phyloP scores from a whole-genome alignment of 2,329 filamentous ascomycete species.

The Penicillium thymicola region DNA sequence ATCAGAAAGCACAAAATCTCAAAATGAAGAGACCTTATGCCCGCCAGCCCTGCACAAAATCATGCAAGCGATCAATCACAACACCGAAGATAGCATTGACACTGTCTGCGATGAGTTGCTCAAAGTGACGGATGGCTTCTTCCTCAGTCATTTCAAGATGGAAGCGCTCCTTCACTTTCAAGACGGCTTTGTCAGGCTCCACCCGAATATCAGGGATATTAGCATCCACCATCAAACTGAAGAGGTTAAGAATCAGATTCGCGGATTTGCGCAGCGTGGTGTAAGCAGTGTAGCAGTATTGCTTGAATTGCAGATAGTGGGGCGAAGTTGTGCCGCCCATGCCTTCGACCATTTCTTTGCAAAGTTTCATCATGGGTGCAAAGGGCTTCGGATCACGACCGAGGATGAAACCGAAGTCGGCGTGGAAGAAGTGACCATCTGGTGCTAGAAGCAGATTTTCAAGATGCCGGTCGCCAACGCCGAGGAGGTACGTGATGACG shows the following conservation, averaged over 20 bases:
- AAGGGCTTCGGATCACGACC: constrained; percentile 97
- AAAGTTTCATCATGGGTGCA: constrained; percentile 93
- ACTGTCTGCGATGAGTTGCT: constrained; percentile 85
- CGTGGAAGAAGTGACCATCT: constrained; percentile 94
- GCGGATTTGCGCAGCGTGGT: constrained; percentile 84
- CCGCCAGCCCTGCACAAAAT: constrained; percentile 86
- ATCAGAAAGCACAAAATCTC: not conserved
- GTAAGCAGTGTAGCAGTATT: constrained; percentile 94
- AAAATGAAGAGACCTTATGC: constrained; percentile 45
- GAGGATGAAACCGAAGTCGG: constrained; percentile 96
- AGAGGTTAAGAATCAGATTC: constrained; percentile 89
- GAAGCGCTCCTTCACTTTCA: constrained; percentile 93
- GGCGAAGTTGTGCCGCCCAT: constrained; percentile 84
- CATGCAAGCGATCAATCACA: constrained; percentile 91
- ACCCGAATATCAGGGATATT: constrained; percentile 94
- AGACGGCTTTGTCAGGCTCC: constrained; percentile 87
- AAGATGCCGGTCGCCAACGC: constrained; percentile 90
- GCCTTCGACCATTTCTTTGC: constrained; percentile 96
- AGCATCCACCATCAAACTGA: constrained; percentile 94
- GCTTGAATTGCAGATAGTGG: constrained; percentile 85
- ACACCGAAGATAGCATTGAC: constrained; percentile 86
- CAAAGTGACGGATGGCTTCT: constrained; percentile 84
- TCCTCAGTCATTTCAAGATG: constrained; percentile 89
- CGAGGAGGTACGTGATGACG: constrained; percentile 96
- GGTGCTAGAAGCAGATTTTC: constrained; percentile 92